A percentile compares a stretch with the other conserved stretches of the same genome.
phyloP scores from a whole-genome alignment of 371 early-diverging fungal species.

The Phascolomyces articulosus region DNA sequence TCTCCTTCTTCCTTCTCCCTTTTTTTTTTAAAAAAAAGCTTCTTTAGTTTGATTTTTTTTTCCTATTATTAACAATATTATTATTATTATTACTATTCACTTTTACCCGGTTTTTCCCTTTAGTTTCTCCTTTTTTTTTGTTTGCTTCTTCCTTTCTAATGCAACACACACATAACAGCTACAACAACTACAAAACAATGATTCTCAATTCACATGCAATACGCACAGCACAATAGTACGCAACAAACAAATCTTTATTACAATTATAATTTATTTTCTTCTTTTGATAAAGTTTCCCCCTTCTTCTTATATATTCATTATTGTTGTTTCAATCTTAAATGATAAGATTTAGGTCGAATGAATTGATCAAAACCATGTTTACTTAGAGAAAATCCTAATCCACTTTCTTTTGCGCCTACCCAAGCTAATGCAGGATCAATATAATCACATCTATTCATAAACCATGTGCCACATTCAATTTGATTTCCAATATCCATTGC shows the following conservation, averaged over 20 bases:
- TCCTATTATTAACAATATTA: too few species aligned
- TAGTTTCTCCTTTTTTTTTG: slow-evolving; percentile 7
- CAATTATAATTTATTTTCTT: not conserved
- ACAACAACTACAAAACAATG: too few species aligned
- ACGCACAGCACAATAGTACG: too few species aligned
- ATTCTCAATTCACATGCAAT: too few species aligned
- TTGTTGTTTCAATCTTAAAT: slow-evolving; percentile 44
- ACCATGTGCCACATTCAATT: slow-evolving; percentile 85
- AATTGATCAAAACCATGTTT: slow-evolving; percentile 74
- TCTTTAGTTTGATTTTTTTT: too few species aligned
- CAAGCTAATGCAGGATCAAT: slow-evolving; percentile 83
- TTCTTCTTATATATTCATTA: slow-evolving; percentile 9
- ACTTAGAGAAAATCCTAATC: slow-evolving; percentile 73
- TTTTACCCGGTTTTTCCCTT: not conserved
- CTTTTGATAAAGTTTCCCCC: not conserved
- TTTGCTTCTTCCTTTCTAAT: not conserved
- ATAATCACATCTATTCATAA: slow-evolving; percentile 86
- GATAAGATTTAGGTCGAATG: slow-evolving; percentile 59
- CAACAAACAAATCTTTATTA: not conserved
- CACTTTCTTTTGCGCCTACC: slow-evolving; percentile 85
- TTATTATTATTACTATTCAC: too few species aligned
- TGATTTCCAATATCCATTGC: slow-evolving; percentile 68
- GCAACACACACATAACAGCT: too few species aligned
- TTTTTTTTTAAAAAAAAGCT: too few species aligned
- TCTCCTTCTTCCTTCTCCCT: not conserved